Conservation (phyloP, 495 filamentous ascomycete genomes). For the Aspergillus affinis region DNA sequence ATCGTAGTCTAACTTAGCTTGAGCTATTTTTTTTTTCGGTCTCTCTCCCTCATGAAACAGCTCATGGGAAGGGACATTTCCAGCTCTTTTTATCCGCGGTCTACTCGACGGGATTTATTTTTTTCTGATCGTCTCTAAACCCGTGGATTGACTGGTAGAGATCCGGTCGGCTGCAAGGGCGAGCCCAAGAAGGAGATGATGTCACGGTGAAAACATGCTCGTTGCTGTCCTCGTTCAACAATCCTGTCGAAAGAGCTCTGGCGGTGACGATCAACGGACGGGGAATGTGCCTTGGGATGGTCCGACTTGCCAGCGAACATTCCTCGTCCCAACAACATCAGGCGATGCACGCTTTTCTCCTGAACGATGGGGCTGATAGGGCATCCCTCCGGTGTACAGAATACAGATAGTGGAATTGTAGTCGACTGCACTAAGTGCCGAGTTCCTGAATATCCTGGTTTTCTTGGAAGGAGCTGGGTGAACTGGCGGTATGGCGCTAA, state of each 20-base stretch:
- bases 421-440: neutral
- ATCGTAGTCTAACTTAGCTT: neutral
- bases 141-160: neutral
- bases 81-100: neutral
- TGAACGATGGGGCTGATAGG: neutral
- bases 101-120: too few species aligned
- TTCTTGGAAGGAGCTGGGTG: neutral
- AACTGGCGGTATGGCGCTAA: too few species aligned
- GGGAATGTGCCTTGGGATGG: neutral
- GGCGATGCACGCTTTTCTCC: neutral
- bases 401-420: too few species aligned
- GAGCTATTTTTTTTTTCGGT: neutral
- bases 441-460: neutral
- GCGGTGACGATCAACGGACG: neutral
- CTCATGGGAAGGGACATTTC: too few species aligned
- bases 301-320: neutral
- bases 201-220: neutral
- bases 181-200: neutral
- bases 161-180: neutral
- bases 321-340: neutral
- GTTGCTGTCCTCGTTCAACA: neutral
- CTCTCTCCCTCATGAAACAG: too few species aligned
- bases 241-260: neutral
- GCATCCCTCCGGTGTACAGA: neutral
- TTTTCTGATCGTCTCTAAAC: too few species aligned